phyloP scores from a whole-genome alignment of 2,329 filamentous ascomycete species.

The Fusarium cicatricum region DNA sequence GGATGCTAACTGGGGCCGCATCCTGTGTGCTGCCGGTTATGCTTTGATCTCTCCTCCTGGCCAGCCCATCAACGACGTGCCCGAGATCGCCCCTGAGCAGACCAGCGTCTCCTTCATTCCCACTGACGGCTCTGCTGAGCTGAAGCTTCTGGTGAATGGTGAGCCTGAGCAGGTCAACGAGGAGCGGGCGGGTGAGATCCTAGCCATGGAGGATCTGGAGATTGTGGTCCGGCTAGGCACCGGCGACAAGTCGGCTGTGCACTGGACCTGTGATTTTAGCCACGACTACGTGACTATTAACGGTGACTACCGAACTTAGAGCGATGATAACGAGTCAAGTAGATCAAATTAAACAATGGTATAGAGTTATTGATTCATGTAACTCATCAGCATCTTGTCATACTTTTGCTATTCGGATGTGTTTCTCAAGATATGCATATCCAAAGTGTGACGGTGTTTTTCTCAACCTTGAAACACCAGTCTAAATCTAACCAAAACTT shows the following conservation, averaged over 20 bases:
- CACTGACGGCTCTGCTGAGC: constrained; percentile 76
- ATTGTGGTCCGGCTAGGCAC: constrained; percentile 79
- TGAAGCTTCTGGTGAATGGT: constrained; percentile 79
- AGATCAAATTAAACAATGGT: constrained; percentile 3
- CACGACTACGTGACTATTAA: constrained; percentile 80
- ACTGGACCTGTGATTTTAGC: constrained; percentile 89
- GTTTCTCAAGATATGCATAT: neutral
- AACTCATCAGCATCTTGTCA: neutral
- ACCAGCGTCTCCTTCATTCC: constrained; percentile 84
- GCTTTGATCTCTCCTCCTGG: constrained; percentile 68
- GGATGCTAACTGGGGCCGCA: constrained; percentile 98
- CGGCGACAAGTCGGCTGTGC: constrained; percentile 72
- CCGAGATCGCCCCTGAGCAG: constrained; percentile 71
- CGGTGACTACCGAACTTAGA: constrained; percentile 71
- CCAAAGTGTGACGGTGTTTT: neutral
- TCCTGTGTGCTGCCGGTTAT: constrained; percentile 94
- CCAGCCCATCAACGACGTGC: constrained; percentile 64
- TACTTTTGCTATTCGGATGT: neutral
- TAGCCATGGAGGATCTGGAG: constrained; percentile 80
- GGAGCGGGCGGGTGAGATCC: constrained; percentile 76
- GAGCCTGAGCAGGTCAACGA: constrained; percentile 85
- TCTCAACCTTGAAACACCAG: constrained; percentile 1
- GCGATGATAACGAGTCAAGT: constrained; percentile 4
- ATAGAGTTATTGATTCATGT: constrained; percentile 6
- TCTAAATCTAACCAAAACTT: constrained; percentile 21